These are phyloP conservation scores for Dalbergia oliveri DNA, from an alignment of 306 rosid genomes.

Conservation along the genomic window DNA sequence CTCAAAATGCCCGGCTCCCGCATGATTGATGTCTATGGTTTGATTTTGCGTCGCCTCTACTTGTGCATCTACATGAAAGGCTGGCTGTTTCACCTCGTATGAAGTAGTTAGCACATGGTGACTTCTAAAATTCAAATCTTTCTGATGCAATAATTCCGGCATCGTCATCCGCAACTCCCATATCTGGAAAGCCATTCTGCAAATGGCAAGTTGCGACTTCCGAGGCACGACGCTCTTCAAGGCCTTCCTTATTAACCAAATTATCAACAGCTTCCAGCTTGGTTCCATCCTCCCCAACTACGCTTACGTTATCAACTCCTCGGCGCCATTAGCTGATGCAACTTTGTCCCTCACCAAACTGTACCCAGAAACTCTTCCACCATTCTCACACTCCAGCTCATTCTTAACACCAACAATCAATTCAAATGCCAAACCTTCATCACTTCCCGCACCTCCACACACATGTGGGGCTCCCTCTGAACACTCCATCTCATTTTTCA, in stretches of 20 bases:
- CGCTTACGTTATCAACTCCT: conserved; percentile 27
- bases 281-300: conserved; percentile 12
- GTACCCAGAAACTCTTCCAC: conserved; percentile 29
- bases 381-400: conserved; percentile 19
- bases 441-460: conserved; percentile 22
- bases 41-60: conserved; percentile 44
- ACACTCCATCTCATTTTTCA: conserved; percentile 11
- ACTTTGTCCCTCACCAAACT: not conserved
- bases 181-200: conserved; percentile 22
- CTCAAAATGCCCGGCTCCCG: conserved; percentile 28
- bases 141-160: conserved; percentile 26
- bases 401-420: conserved; percentile 33
- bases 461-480: conserved; percentile 25
- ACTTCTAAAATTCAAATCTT: conserved; percentile 21
- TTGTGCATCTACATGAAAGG: conserved; percentile 39
- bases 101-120: not conserved
- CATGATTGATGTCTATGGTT: conserved; percentile 6
- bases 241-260: conserved; percentile 11
- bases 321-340: conserved; percentile 24
- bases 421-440: conserved; percentile 39
- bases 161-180: conserved; percentile 29
- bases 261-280: conserved; percentile 37
- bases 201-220: conserved; percentile 31
- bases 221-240: conserved; percentile 13
- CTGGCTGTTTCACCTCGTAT: conserved; percentile 40